These are phyloP conservation scores for Parathielavia hyrcaniae DNA, from an alignment of 495 filamentous ascomycete genomes.

Conservation along the genomic window DNA sequence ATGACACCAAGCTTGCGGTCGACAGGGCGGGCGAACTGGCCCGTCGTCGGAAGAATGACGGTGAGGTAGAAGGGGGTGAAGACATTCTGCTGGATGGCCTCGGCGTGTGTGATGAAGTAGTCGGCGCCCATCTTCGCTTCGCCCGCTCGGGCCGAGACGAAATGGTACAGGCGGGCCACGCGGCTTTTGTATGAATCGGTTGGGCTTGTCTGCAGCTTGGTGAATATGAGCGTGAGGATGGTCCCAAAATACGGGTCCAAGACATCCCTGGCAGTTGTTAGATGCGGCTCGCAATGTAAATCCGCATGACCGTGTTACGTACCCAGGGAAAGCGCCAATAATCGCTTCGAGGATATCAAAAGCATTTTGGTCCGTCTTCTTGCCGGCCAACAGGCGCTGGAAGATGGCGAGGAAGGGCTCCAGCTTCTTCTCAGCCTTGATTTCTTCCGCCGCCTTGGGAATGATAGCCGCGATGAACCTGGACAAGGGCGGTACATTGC, in stretches of 20 bases:
- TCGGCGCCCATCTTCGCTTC: slow-evolving; percentile 78
- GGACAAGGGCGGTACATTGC: slow-evolving; percentile 86
- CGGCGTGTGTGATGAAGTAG: slow-evolving; percentile 74
- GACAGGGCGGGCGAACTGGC: slow-evolving; percentile 73
- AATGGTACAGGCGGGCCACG: slow-evolving; percentile 88
- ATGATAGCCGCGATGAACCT: slow-evolving; percentile 80
- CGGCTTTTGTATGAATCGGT: slow-evolving; percentile 75
- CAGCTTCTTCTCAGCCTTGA: slow-evolving; percentile 63
- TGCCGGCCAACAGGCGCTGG: slow-evolving; percentile 68
- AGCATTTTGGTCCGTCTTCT: slow-evolving; percentile 71
- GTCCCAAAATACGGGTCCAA: slow-evolving; percentile 70
- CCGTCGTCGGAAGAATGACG: slow-evolving; percentile 81
- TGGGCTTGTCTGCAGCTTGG: slow-evolving; percentile 64
- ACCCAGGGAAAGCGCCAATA: slow-evolving; percentile 62
- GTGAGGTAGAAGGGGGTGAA: slow-evolving; percentile 78
- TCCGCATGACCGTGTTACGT: slow-evolving; percentile 32
- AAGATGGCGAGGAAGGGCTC: slow-evolving; percentile 84
- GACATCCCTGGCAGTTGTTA: slow-evolving; percentile 43
- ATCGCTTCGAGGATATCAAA: slow-evolving; percentile 87
- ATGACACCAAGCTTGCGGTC: slow-evolving; percentile 93
- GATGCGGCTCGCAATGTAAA: slow-evolving; percentile 1
- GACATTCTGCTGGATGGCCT: slow-evolving; percentile 70
- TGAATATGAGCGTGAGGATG: slow-evolving; percentile 77
- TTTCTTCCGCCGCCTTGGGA: slow-evolving; percentile 61
- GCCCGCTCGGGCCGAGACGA: slow-evolving; percentile 67